These are phyloP conservation scores for Penicillium sp. DNA, from an alignment of 2,329 filamentous ascomycete genomes.

Conservation along the genomic window DNA sequence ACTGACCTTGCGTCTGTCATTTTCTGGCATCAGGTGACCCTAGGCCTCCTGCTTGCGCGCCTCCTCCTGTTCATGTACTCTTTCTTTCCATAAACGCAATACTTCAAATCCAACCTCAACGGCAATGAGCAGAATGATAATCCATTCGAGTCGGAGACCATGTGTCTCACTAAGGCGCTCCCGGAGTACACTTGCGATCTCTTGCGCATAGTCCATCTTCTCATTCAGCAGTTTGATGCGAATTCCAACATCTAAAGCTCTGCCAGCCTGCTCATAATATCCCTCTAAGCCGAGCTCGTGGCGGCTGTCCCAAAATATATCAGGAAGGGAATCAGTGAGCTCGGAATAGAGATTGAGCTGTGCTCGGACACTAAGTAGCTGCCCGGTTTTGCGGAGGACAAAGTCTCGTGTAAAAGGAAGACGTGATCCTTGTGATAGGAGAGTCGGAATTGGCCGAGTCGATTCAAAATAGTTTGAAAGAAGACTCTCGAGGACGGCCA, in stretches of 20 bases:
- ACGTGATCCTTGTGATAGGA: slow-evolving; percentile 67
- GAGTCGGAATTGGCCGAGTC: slow-evolving; percentile 76
- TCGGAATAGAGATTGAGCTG: slow-evolving; percentile 97
- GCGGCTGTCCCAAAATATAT: slow-evolving; percentile 92
- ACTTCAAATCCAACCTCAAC: slow-evolving; percentile 91
- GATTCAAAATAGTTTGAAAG: slow-evolving; percentile 82
- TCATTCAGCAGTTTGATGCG: slow-evolving; percentile 90
- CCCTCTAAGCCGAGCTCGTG: slow-evolving; percentile 87
- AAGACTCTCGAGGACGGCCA: slow-evolving; percentile 84
- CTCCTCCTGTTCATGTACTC: slow-evolving; percentile 41
- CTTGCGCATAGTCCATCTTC: slow-evolving; percentile 96
- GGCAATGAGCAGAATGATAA: slow-evolving; percentile 90
- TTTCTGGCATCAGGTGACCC: background rate
- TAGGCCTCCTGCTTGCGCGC: slow-evolving; percentile 6
- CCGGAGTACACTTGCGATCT: slow-evolving; percentile 85
- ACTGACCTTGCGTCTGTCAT: background rate
- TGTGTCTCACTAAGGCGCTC: slow-evolving; percentile 90
- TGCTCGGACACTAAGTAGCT: slow-evolving; percentile 82
- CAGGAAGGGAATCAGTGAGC: slow-evolving; percentile 88
- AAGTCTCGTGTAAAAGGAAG: slow-evolving; percentile 69
- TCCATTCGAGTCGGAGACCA: slow-evolving; percentile 84
- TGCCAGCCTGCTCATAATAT: slow-evolving; percentile 92
- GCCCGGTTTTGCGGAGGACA: slow-evolving; percentile 89
- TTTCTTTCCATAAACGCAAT: slow-evolving; percentile 68
- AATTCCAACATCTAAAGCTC: slow-evolving; percentile 84